Evolutionary conservation across 805 yeast genomes (phyloP).

Genomic region (Schwanniomyces vanrijiae): DNA sequence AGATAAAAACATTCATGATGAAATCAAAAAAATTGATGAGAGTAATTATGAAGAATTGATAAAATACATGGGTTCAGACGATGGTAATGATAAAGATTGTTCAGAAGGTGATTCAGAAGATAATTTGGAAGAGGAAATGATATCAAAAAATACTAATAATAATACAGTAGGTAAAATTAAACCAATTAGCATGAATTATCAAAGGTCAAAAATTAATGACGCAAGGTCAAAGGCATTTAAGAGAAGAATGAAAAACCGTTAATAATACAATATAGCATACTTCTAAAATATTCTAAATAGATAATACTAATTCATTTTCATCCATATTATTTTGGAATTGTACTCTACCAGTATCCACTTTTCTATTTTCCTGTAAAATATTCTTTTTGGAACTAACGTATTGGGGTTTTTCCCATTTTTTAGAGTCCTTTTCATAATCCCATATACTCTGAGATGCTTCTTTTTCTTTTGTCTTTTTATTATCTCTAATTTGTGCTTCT

Average conservation of each 20-base stretch:
- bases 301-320: conserved; percentile 23
- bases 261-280: background rate
- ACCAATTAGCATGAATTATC: conserved; percentile 49
- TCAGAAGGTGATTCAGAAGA: conserved; percentile 11
- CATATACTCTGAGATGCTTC: conserved; percentile 44
- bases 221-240: conserved; percentile 42
- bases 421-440: conserved; percentile 58
- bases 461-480: conserved; percentile 26
- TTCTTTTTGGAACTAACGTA: background rate
- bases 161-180: conserved; percentile 18
- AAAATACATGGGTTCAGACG: conserved; percentile 18
- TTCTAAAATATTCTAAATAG: conserved; percentile 8
- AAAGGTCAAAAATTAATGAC: conserved; percentile 52
- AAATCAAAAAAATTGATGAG: conserved; percentile 34
- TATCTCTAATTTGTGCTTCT: conserved; percentile 28
- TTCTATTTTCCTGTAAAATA: background rate
- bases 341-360: conserved; percentile 16
- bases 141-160: conserved; percentile 1
- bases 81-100: too few species aligned
- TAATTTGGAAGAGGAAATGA: conserved; percentile 10
- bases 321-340: conserved; percentile 23
- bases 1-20: conserved; percentile 43
- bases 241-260: conserved; percentile 16
- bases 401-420: conserved; percentile 55
- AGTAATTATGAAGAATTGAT: conserved; percentile 17